Percentiles rank a stretch among this genome's conserved stretches.
phyloP scores from a whole-genome alignment of 331 rosid species.

The Erythrophleum ivorense region DNA sequence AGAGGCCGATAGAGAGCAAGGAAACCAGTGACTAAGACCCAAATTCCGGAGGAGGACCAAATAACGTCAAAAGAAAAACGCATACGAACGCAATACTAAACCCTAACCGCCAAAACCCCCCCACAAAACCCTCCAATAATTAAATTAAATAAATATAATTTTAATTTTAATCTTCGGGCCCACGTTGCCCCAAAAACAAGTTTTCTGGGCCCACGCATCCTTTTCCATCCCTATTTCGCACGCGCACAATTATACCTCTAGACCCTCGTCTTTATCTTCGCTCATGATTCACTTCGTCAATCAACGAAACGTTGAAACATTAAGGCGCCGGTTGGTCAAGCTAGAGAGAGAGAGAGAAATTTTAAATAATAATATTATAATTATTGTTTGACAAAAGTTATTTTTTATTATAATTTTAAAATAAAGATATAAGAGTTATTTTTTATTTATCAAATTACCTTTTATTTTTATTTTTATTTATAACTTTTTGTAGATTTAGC shows the following conservation, averaged over 20 bases:
- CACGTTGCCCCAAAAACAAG: not conserved
- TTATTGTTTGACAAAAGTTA: no score
- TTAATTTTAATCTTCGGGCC: constrained; percentile 21
- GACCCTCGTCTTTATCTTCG: not conserved
- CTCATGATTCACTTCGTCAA: not conserved
- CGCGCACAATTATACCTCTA: not conserved
- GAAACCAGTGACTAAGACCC: constrained; percentile 17
- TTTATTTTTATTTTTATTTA: no score
- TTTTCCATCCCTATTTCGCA: not conserved
- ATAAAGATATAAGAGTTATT: no score
- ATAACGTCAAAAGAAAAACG: constrained; percentile 34
- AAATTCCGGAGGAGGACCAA: constrained; percentile 24
- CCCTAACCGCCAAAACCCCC: constrained; percentile 61
- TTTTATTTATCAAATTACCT: no score
- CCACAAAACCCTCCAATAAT: constrained; percentile 37
- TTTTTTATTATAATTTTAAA: no score
- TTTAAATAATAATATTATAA: no score
- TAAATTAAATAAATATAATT: constrained; percentile 2
- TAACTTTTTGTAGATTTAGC: no score
- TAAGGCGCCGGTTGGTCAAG: no score
- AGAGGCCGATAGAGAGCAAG: constrained; percentile 41
- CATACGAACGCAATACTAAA: constrained; percentile 29
- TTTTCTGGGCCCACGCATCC: constrained; percentile 25
- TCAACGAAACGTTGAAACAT: not conserved
- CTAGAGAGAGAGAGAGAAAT: no score